A percentile compares a stretch with the other conserved stretches of the same genome.
These are phyloP conservation scores for Rhododendron ferrugineum DNA, from an alignment of 148 eudicot genomes.

Conservation along the genomic window DNA sequence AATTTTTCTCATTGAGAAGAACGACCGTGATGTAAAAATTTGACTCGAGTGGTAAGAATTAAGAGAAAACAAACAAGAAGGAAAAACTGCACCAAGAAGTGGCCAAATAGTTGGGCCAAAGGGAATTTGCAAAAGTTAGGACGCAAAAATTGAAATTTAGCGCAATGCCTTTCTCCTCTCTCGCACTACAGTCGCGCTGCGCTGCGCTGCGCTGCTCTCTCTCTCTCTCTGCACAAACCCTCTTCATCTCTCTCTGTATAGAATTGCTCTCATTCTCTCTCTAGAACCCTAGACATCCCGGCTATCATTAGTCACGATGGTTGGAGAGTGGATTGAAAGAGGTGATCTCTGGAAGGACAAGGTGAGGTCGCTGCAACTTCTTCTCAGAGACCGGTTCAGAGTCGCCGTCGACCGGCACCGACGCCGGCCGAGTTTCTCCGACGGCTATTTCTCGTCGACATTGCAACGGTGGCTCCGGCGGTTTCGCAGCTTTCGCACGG, in stretches of 20 bases:
- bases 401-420: slow-evolving; percentile 53
- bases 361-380: slow-evolving; percentile 40
- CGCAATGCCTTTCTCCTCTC: not conserved
- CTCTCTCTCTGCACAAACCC: not conserved
- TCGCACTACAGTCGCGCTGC: slow-evolving; percentile 4
- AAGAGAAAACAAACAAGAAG: too few relatives aligned
- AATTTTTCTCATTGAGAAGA: too few relatives aligned
- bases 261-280: not conserved
- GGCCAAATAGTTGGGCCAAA: not conserved
- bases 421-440: slow-evolving; percentile 29
- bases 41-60: too few relatives aligned
- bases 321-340: slow-evolving; percentile 31
- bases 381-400: slow-evolving; percentile 45
- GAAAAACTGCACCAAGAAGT: too few relatives aligned
- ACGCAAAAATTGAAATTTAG: not conserved
- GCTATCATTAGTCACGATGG: not conserved
- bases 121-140: not conserved
- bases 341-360: slow-evolving; percentile 39
- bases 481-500: slow-evolving; percentile 44
- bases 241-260: not conserved
- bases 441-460: slow-evolving; percentile 35
- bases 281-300: not conserved
- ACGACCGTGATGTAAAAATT: too few relatives aligned
- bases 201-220: not conserved
- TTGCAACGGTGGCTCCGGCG: slow-evolving; percentile 45